Conservation (phyloP, 106 monocot genomes). For the Acorus calamus region DNA sequence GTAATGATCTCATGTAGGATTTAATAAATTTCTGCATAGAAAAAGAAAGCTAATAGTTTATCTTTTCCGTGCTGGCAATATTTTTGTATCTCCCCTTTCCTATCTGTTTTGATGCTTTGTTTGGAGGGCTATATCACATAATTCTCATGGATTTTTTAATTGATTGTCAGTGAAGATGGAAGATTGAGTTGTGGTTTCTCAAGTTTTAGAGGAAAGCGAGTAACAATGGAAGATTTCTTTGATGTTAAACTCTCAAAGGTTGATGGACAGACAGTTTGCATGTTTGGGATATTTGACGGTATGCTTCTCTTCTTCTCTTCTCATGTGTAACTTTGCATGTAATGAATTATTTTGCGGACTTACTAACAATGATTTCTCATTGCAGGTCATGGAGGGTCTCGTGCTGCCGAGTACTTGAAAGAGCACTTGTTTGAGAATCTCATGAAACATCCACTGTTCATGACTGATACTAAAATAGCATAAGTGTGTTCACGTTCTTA, state of each 20-base stretch:
- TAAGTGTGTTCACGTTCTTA: constrained; percentile 34
- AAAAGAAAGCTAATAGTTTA: too few species aligned
- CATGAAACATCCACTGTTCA: constrained; percentile 72
- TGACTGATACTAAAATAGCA: constrained; percentile 72
- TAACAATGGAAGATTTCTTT: constrained; percentile 77
- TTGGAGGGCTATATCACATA: too few species aligned
- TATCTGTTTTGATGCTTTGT: too few species aligned
- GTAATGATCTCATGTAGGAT: too few species aligned
- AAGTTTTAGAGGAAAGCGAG: constrained; percentile 71
- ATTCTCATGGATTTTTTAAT: background rate
- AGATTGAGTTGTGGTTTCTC: constrained; percentile 68
- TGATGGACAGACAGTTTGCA: constrained; percentile 41
- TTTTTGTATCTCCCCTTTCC: too few species aligned
- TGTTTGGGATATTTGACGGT: constrained; percentile 97
- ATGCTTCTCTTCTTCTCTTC: constrained; percentile 2
- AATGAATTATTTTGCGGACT: background rate
- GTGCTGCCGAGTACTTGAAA: constrained; percentile 93
- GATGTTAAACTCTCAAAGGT: constrained; percentile 57
- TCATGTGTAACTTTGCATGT: background rate
- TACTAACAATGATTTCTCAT: constrained; percentile 3
- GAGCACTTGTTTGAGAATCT: constrained; percentile 88
- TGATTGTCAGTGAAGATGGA: constrained; percentile 60
- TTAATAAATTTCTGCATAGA: too few species aligned
- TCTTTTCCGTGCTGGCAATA: too few species aligned
- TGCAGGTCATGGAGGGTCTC: constrained; percentile 87